Evolutionary conservation across 2,329 filamentous ascomycete genomes (phyloP).

Genomic region (Daldinia eschscholtzii): DNA sequence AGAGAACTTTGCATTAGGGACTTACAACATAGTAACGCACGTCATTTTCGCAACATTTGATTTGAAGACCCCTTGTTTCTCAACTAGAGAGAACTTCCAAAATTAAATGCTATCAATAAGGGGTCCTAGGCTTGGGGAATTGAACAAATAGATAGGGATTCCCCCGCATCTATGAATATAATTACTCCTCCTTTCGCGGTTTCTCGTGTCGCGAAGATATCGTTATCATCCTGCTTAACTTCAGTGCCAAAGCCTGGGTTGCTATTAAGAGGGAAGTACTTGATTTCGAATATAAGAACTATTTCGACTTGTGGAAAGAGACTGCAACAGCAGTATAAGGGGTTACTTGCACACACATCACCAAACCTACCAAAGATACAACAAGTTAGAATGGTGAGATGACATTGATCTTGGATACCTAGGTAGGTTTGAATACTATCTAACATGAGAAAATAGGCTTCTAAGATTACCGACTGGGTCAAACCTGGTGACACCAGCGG

Average conservation of each 20-base stretch:
- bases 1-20: background rate
- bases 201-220: slow-evolving; percentile 24
- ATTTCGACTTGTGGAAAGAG: slow-evolving; percentile 8
- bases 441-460: slow-evolving; percentile 34
- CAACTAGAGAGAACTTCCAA: slow-evolving; percentile 12
- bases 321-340: background rate
- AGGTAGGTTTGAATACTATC: background rate
- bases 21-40: slow-evolving; percentile 11
- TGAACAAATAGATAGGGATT: background rate
- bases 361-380: background rate
- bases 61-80: slow-evolving; percentile 23
- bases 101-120: slow-evolving; percentile 10
- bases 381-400: slow-evolving; percentile 48
- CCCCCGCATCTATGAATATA: slow-evolving; percentile 42
- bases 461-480: slow-evolving; percentile 86
- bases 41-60: slow-evolving; percentile 22
- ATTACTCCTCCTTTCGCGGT: slow-evolving; percentile 20
- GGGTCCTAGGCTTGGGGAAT: background rate
- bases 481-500: slow-evolving; percentile 80
- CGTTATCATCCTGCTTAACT: background rate
- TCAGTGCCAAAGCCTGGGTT: background rate
- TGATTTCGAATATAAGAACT: slow-evolving; percentile 3
- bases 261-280: background rate
- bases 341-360: background rate
- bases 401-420: background rate